A percentile compares a stretch with the other conserved stretches of the same genome.
These are phyloP conservation scores for Davidsoniella neocaledoniae DNA, from an alignment of 2,329 filamentous ascomycete genomes.

Conservation along the genomic window DNA sequence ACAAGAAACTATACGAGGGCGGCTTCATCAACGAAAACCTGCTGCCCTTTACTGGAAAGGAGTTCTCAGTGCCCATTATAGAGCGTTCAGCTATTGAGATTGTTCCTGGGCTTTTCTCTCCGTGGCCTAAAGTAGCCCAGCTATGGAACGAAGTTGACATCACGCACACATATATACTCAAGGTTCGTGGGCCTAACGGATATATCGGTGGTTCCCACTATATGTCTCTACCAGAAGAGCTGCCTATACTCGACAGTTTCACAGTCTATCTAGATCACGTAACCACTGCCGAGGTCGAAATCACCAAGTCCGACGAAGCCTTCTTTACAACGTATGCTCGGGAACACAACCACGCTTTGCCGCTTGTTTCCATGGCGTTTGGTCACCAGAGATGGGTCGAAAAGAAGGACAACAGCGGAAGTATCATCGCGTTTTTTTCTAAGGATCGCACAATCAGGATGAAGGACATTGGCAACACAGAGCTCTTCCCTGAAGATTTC, in stretches of 20 bases:
- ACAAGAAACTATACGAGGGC: conserved; percentile 48
- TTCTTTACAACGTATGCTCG: conserved; percentile 8
- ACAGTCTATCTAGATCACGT: conserved; percentile 24
- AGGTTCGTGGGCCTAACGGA: conserved; percentile 21
- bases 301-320: conserved; percentile 13
- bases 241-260: conserved; percentile 24
- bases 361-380: conserved; percentile 4
- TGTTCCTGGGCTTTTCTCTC: conserved; percentile 25
- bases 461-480: conserved; percentile 1
- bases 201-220: conserved; percentile 23
- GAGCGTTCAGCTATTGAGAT: conserved; percentile 22
- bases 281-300: conserved; percentile 23
- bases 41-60: conserved; percentile 40
- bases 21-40: conserved; percentile 65
- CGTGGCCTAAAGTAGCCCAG: conserved; percentile 29
- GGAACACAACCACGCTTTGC: conserved; percentile 18
- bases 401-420: not conserved
- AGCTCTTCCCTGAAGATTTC: not conserved
- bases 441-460: not conserved
- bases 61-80: conserved; percentile 20
- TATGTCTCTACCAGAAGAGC: conserved; percentile 26
- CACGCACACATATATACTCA: conserved; percentile 19
- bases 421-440: conserved; percentile 2
- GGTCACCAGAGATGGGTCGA: not conserved
- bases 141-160: conserved; percentile 22